Conservation (phyloP, 257 asterid species). For the Forsythia suspensa region DNA sequence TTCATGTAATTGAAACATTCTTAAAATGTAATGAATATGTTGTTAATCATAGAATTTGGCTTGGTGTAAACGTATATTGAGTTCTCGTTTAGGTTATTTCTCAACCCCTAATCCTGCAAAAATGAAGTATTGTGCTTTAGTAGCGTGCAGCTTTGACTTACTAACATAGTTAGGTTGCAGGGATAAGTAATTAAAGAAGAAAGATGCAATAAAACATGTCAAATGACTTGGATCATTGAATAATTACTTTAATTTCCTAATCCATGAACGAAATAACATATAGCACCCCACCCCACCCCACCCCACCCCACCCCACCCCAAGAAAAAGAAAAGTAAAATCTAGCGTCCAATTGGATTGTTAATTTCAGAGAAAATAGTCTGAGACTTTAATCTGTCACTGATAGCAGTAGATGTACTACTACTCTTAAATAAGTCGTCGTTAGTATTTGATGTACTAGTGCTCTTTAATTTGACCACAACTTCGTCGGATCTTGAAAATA, state of each 20-base stretch:
- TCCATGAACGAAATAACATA: no score
- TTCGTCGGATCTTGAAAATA: slow-evolving; percentile 27
- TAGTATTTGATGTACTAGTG: slow-evolving; percentile 3
- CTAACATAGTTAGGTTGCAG: background rate
- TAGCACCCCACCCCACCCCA: no score
- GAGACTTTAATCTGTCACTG: slow-evolving; percentile 22
- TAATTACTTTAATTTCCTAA: no score
- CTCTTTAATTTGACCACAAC: background rate
- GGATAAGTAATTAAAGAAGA: no score
- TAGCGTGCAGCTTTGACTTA: background rate
- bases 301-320: no score
- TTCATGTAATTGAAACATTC: slow-evolving; percentile 5
- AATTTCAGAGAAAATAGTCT: slow-evolving; percentile 45
- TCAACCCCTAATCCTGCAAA: background rate
- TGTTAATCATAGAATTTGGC: slow-evolving; percentile 14
- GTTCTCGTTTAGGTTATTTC: background rate
- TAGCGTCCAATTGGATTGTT: slow-evolving; percentile 35
- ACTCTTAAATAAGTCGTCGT: background rate
- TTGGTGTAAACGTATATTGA: background rate
- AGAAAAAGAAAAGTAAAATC: no score
- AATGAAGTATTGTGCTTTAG: no score
- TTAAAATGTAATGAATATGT: slow-evolving; percentile 19
- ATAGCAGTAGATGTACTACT: background rate
- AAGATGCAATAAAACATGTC: no score
- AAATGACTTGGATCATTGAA: no score